Conservation (phyloP, 2,329 filamentous ascomycete species). For the Ceratocystis variospora region DNA sequence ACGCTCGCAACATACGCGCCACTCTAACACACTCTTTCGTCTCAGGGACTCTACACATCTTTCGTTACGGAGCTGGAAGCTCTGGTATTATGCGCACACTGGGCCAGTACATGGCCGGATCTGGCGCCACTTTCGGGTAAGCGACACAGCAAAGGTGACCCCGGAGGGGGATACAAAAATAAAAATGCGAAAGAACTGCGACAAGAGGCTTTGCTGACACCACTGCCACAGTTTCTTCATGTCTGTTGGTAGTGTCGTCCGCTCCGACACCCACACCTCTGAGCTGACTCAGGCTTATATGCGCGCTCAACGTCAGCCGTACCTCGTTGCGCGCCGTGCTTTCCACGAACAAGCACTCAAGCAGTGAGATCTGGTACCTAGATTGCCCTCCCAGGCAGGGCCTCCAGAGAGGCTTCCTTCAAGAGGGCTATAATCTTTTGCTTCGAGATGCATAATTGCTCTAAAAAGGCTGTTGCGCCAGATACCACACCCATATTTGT, state of each 20-base stretch:
- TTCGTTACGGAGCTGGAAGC: slow-evolving; percentile 82
- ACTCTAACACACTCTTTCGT: slow-evolving; percentile 19
- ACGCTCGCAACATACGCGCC: slow-evolving; percentile 1
- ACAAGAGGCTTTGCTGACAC: slow-evolving; percentile 2
- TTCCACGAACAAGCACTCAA: slow-evolving; percentile 25
- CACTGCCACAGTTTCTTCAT: slow-evolving; percentile 67
- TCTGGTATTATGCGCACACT: slow-evolving; percentile 90
- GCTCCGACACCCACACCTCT: slow-evolving; percentile 72
- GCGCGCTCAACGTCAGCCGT: slow-evolving; percentile 57
- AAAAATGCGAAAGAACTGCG: neutral
- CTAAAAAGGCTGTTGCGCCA: no score
- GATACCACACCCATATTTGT: no score
- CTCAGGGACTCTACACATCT: slow-evolving; percentile 79
- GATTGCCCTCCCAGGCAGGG: neutral
- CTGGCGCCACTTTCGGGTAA: slow-evolving; percentile 90
- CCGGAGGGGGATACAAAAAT: neutral
- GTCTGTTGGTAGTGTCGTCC: slow-evolving; percentile 94
- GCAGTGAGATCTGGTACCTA: neutral
- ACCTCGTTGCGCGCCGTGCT: slow-evolving; percentile 39
- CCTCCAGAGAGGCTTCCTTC: no score
- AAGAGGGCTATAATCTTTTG: no score
- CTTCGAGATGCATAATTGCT: no score
- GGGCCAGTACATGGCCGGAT: slow-evolving; percentile 93
- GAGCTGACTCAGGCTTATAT: slow-evolving; percentile 49
- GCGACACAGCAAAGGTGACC: slow-evolving; percentile 4